Evolutionary conservation across 2,329 filamentous ascomycete species (phyloP).

Genomic region (Calonectria ilicicola): DNA sequence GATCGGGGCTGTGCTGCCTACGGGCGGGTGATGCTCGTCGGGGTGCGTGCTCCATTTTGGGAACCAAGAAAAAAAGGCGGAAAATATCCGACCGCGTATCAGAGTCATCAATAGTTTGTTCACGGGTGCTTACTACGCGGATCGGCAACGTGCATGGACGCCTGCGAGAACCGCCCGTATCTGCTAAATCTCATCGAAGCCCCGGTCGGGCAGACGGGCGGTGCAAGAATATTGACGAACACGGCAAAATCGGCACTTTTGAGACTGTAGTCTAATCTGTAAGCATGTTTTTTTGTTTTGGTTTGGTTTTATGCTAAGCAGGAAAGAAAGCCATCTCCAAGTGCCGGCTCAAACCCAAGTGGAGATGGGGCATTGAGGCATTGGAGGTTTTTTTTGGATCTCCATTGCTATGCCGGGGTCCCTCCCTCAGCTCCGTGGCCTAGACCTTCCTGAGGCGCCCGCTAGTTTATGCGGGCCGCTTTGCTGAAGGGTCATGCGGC

Average conservation of each 20-base stretch:
- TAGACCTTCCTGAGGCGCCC: not conserved
- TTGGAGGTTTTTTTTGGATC: not conserved
- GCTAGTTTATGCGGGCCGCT: constrained; percentile 10
- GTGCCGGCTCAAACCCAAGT: not conserved
- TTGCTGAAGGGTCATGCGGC: not conserved
- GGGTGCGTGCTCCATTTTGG: not conserved
- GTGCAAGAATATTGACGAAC: not conserved
- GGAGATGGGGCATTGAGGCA: not conserved
- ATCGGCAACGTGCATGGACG: not conserved
- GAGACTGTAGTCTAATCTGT: not conserved
- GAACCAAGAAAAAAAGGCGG: not conserved
- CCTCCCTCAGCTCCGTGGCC: not conserved
- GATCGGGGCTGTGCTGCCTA: not conserved
- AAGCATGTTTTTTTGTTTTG: not conserved
- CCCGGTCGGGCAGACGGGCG: not conserved
- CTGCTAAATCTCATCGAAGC: not conserved
- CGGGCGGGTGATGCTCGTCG: not conserved
- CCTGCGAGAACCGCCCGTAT: not conserved
- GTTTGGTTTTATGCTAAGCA: not conserved
- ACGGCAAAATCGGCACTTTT: not conserved
- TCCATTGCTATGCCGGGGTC: not conserved
- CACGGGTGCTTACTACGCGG: not conserved
- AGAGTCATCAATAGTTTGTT: not conserved
- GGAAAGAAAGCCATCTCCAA: not conserved
- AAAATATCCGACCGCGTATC: not conserved